A percentile compares a stretch with the other conserved stretches of the same genome.
Evolutionary conservation across 2,329 filamentous ascomycete species (phyloP).

Genomic region (Fusarium annulatum): DNA sequence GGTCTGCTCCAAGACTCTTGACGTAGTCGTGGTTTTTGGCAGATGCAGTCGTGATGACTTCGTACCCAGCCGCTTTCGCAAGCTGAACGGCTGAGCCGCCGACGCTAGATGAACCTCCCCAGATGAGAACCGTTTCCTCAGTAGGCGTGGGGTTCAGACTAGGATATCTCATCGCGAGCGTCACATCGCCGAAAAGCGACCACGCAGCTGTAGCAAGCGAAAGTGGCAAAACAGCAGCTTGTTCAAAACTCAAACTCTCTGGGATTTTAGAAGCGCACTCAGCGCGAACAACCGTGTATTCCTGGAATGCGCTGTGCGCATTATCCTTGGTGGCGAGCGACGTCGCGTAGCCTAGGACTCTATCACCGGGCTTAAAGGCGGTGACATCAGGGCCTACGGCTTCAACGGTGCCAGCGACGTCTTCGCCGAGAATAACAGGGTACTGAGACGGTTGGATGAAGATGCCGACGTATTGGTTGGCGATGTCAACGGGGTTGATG

Average conservation of each 20-base stretch:
- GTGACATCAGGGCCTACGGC: conserved; percentile 44
- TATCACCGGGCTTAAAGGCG: conserved; percentile 36
- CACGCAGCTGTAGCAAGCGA: conserved; percentile 36
- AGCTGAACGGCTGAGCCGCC: conserved; percentile 61
- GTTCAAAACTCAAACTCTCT: conserved; percentile 23
- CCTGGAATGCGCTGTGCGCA: conserved; percentile 29
- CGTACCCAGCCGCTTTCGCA: conserved; percentile 55
- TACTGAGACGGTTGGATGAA: conserved; percentile 13
- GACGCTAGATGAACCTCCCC: conserved; percentile 62
- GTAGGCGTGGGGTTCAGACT: not conserved
- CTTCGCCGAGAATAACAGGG: conserved; percentile 45
- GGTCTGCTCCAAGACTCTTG: conserved; percentile 55
- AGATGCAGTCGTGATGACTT: conserved; percentile 57
- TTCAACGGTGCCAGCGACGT: conserved; percentile 49
- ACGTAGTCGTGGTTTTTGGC: conserved; percentile 57
- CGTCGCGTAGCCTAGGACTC: conserved; percentile 42
- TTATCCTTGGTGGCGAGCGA: conserved; percentile 48
- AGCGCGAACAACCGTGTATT: conserved; percentile 22
- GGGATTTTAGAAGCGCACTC: conserved; percentile 37
- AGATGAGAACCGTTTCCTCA: conserved; percentile 44
- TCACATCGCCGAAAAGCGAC: conserved; percentile 36
- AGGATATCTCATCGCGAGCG: conserved; percentile 15
- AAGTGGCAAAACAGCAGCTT: conserved; percentile 39
- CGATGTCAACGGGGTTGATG: conserved; percentile 48
- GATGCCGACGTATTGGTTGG: conserved; percentile 36